Evolutionary conservation across 257 asterid species (phyloP).

Genomic region (Nicotiana knightiana): DNA sequence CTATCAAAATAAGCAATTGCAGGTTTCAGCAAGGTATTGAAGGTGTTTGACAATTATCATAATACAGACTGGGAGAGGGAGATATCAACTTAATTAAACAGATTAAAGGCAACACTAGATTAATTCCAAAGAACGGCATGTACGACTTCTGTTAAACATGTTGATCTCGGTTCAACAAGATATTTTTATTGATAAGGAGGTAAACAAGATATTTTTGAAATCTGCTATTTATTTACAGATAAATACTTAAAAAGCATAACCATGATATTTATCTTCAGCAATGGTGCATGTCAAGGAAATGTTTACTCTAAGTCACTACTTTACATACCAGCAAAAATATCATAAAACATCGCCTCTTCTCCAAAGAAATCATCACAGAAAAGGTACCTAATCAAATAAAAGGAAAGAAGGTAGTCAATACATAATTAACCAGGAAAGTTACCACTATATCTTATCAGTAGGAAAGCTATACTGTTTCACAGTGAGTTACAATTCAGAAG

Average conservation of each 20-base stretch:
- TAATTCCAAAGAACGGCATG: neutral
- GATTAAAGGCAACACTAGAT: neutral
- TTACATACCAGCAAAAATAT: slow-evolving; percentile 81
- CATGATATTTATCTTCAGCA: neutral
- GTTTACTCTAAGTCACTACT: neutral
- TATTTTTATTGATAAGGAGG: too few relatives aligned
- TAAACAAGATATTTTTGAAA: neutral
- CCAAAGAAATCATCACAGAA: slow-evolving; percentile 97
- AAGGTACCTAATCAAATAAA: slow-evolving; percentile 61
- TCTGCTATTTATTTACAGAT: neutral
- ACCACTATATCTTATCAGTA: neutral
- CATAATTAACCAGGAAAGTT: neutral
- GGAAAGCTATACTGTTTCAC: neutral
- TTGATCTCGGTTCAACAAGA: neutral
- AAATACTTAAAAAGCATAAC: neutral
- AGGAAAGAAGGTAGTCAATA: slow-evolving; percentile 12
- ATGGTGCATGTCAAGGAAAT: neutral
- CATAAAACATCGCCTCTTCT: slow-evolving; percentile 82
- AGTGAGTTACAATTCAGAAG: slow-evolving; percentile 2
- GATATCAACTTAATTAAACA: neutral
- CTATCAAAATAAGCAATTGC: neutral
- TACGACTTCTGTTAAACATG: neutral
- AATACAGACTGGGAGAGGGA: neutral
- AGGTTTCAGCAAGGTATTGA: neutral
- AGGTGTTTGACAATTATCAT: neutral